Evolutionary conservation across 805 yeast genomes (phyloP), one percentile per base, ranked within the genome.

Genomic region (Brettanomyces anomalus): DNA sequence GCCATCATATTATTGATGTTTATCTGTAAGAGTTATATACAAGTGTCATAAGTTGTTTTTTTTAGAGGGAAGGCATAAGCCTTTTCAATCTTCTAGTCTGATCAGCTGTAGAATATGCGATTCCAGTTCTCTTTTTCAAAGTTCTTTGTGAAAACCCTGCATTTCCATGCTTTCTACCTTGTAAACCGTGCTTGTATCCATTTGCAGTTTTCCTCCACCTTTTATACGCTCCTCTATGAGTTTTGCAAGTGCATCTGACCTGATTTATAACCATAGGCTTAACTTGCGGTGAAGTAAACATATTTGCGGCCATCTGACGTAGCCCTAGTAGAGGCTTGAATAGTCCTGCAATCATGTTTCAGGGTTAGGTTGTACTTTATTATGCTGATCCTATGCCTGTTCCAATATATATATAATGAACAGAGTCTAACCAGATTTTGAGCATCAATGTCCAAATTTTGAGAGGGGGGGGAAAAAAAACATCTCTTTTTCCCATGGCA

Each of bases 111-210:
- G 79, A 85, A 51, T 64, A 58, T 6, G 71, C 76, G 51, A 71
- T 81, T 26, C 77, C 82, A 50, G 78, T 74, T 62, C 82, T 69
- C 53, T 71, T 72, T 46, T 76, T 67, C 55, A 83, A 64, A 20
- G 74, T 69, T 41, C 79, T 71, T 34, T 75, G 66, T 28, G 88
- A 73, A 82, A 93, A 89, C 18, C 95, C 89, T 2, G 88, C 85
- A 56, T 89, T 89, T 40, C 97, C 96, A 60, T 89, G 97, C 51
- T 85, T 83, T 67, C 95, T 77, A 10, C 96, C 95, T 17, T 94
- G 83, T 53, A 79, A 77, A 48, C 73, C 89, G 57, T 86, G 68
- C 52, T 79, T 74, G 63, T 70, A 72, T 17, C 69, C 81, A n/a
- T 77, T 74, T 2, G 84, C 86, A 4, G 84, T 81, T 54, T 78